Conservation (phyloP, 2,329 filamentous ascomycete species). For the Aureobasidium subglaciale region DNA sequence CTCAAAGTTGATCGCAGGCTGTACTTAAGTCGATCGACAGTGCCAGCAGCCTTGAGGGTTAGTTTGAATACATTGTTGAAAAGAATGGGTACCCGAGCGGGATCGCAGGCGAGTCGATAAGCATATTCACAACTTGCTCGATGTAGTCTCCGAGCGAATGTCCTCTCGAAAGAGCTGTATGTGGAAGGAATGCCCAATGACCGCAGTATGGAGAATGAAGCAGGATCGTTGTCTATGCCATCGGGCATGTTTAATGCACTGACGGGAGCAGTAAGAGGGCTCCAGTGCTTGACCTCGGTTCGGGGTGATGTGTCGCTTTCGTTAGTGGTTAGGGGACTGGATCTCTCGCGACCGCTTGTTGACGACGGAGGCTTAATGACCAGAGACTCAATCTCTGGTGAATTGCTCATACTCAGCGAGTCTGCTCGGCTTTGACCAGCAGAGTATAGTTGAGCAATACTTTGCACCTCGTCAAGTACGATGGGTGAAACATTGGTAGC, state of each 20-base stretch:
- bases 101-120: conserved; percentile 39
- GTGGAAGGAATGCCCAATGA: conserved; percentile 36
- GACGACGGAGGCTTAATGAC: too few species aligned
- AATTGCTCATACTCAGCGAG: background rate
- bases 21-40: conserved; percentile 17
- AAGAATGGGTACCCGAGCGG: conserved; percentile 25
- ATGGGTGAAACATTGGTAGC: background rate
- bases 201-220: background rate
- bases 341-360: too few species aligned
- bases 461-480: conserved; percentile 19
- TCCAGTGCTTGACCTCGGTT: background rate
- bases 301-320: background rate
- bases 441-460: background rate
- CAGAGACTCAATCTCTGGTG: background rate
- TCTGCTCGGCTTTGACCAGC: background rate
- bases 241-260: background rate
- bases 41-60: conserved; percentile 37
- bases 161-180: conserved; percentile 56
- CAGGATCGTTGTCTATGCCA: background rate
- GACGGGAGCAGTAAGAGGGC: background rate
- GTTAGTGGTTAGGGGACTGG: background rate
- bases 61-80: conserved; percentile 58
- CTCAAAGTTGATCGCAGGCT: conserved; percentile 34
- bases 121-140: conserved; percentile 58
- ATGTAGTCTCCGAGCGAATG: conserved; percentile 65